phyloP scores from a whole-genome alignment of 148 eudicot genomes.

The Agrostemma githago region DNA sequence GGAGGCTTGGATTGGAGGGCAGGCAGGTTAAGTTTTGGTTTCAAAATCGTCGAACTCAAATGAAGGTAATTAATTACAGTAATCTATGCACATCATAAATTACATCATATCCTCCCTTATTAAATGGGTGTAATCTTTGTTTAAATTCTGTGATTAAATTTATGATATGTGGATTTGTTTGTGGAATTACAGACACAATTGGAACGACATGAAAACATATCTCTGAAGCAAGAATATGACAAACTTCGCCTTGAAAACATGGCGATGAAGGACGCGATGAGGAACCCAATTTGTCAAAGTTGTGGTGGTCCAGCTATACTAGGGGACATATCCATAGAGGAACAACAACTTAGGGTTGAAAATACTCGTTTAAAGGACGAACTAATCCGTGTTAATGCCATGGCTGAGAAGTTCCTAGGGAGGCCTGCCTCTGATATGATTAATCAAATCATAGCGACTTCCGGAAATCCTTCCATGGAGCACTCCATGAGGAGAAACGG shows the following conservation, averaged over 20 bases:
- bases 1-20: conserved; percentile 51
- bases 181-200: conserved; percentile 47
- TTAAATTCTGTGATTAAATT: not conserved
- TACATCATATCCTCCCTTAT: not conserved
- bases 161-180: not conserved
- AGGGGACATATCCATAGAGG: conserved; percentile 47
- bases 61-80: conserved; percentile 57
- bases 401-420: conserved; percentile 50
- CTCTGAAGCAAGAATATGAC: conserved; percentile 60
- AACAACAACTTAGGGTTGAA: conserved; percentile 49
- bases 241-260: conserved; percentile 58
- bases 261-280: conserved; percentile 53
- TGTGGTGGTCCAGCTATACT: conserved; percentile 55
- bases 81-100: not conserved
- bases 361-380: conserved; percentile 60
- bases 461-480: conserved; percentile 39
- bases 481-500: conserved; percentile 53
- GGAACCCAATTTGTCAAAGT: conserved; percentile 47
- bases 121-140: not conserved
- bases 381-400: conserved; percentile 35
- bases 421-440: conserved; percentile 38
- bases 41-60: conserved; percentile 80
- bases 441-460: conserved; percentile 21
- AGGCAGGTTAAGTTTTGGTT: conserved; percentile 94
- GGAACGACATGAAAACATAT: conserved; percentile 54